These are phyloP conservation scores for Arthrobotrys sphaeroides DNA, from an alignment of 2,329 filamentous ascomycete genomes.

Conservation along the genomic window DNA sequence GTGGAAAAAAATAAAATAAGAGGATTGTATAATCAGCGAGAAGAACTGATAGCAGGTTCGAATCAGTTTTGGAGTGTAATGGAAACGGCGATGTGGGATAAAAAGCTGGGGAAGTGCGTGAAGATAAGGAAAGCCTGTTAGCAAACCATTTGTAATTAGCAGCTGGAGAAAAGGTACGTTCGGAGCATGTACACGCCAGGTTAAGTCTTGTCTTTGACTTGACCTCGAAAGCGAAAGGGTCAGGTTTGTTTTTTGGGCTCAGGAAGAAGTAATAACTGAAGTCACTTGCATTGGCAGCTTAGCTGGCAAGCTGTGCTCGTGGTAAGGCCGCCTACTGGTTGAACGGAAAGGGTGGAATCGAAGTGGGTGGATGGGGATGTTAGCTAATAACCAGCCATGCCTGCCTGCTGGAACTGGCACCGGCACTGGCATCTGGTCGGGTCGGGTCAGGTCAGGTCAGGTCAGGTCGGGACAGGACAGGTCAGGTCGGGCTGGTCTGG, in stretches of 20 bases:
- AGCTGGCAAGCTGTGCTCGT: conserved; percentile 52
- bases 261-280: conserved; percentile 8
- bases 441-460: too few species aligned
- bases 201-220: too few species aligned
- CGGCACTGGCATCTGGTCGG: too few species aligned
- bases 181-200: conserved; percentile 38
- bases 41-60: conserved; percentile 43
- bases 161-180: conserved; percentile 49
- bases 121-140: conserved; percentile 54
- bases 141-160: conserved; percentile 54
- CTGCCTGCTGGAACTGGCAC: too few species aligned
- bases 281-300: conserved; percentile 53
- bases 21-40: conserved; percentile 41
- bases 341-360: not conserved
- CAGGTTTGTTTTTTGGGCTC: not conserved
- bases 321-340: conserved; percentile 49
- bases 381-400: conserved; percentile 23
- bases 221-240: conserved; percentile 28
- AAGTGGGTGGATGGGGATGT: not conserved
- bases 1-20: conserved; percentile 49
- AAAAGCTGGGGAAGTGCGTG: conserved; percentile 53
- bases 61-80: conserved; percentile 53
- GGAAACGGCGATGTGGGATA: conserved; percentile 48
- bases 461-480: too few species aligned
- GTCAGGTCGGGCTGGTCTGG: not conserved